These are phyloP conservation scores for Talaromyces ruber DNA, from an alignment of 495 filamentous ascomycete genomes.

Conservation along the genomic window DNA sequence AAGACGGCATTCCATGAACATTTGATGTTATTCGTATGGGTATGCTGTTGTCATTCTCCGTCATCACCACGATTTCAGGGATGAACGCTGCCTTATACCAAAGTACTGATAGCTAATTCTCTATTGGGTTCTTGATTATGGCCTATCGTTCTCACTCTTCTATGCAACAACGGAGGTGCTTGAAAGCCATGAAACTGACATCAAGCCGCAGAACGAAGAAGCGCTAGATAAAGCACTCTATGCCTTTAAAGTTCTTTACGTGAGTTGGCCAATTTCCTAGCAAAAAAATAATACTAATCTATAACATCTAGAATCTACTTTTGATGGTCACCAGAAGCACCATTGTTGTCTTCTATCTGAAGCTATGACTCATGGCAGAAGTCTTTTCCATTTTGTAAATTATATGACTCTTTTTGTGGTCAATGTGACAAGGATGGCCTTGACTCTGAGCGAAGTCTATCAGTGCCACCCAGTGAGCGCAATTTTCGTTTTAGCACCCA, in stretches of 20 bases:
- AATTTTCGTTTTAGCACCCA: background rate
- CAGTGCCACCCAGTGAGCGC: background rate
- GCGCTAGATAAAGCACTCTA: background rate
- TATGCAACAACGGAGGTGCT: background rate
- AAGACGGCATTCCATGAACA: background rate
- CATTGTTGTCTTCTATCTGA: background rate
- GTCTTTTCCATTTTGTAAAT: background rate
- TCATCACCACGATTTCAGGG: background rate
- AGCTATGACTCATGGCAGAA: background rate
- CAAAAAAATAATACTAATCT: background rate
- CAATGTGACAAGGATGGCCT: background rate
- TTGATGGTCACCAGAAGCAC: background rate
- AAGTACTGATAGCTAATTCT: background rate
- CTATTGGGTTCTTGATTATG: background rate
- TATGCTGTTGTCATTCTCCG: background rate
- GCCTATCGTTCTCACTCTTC: background rate
- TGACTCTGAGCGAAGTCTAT: background rate
- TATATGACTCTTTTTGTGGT: background rate
- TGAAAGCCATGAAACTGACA: background rate
- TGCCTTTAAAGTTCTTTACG: background rate
- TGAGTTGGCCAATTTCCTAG: background rate
- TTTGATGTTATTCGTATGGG: background rate
- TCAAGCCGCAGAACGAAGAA: background rate
- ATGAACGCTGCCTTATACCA: too few relatives aligned
- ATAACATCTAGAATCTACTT: background rate